A percentile compares a stretch with the other conserved stretches of the same genome.
phyloP scores from a whole-genome alignment of 768 basidiomycete species.

The Trametes cingulata region DNA sequence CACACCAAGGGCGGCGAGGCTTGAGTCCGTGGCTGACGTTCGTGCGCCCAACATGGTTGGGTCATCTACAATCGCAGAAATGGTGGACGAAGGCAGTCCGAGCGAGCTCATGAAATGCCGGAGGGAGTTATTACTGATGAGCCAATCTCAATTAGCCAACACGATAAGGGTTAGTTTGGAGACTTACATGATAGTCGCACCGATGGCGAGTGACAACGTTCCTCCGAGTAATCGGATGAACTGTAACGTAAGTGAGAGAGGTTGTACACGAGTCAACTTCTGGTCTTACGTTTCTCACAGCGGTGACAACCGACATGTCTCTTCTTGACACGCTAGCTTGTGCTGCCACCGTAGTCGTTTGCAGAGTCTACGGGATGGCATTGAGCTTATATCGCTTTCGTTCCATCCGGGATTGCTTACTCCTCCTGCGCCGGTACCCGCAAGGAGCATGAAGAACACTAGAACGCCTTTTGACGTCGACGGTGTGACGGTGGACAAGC shows the following conservation, averaged over 20 bases:
- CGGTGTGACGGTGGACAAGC: slow-evolving; percentile 61
- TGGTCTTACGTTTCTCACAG: slow-evolving; percentile 52
- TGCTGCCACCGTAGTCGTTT: slow-evolving; percentile 68
- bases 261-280: no score
- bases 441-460: slow-evolving; percentile 42
- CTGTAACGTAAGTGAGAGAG: slow-evolving; percentile 32
- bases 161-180: background rate
- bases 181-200: slow-evolving; percentile 54
- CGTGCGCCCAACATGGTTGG: slow-evolving; percentile 40
- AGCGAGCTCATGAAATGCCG: slow-evolving; percentile 42
- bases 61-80: slow-evolving; percentile 49
- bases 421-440: slow-evolving; percentile 31
- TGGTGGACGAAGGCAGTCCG: slow-evolving; percentile 38
- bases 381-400: background rate
- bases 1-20: slow-evolving; percentile 33
- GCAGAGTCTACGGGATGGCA: slow-evolving; percentile 43
- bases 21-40: slow-evolving; percentile 28
- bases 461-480: slow-evolving; percentile 50
- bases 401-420: slow-evolving; percentile 26
- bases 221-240: slow-evolving; percentile 73
- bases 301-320: slow-evolving; percentile 80
- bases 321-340: slow-evolving; percentile 70
- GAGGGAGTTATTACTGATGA: slow-evolving; percentile 49
- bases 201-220: slow-evolving; percentile 64
- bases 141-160: background rate